Conservation (phyloP, 1,284 basidiomycete species). For the Apiotrichum mycotoxinovorans region DNA sequence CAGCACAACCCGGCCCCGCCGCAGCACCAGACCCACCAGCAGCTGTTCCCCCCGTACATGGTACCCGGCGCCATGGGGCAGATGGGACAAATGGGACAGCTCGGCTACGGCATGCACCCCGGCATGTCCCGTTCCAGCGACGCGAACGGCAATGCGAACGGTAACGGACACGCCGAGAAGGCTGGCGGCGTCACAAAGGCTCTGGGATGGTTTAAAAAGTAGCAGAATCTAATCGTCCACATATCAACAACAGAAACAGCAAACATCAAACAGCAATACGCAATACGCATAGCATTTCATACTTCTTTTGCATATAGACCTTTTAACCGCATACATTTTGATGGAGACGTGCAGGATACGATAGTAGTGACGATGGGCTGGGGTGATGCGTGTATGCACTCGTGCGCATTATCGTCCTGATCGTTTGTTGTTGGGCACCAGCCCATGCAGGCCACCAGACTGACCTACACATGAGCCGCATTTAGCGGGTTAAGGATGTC, state of each 20-base stretch:
- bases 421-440: too few relatives aligned
- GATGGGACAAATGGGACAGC: slow-evolving; percentile 3
- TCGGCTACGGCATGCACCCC: slow-evolving; percentile 1
- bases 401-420: too few relatives aligned
- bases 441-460: too few relatives aligned
- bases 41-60: slow-evolving; percentile 4
- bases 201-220: slow-evolving; percentile 13
- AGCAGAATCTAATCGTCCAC: not conserved
- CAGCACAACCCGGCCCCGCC: slow-evolving; percentile 31
- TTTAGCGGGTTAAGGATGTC: too few relatives aligned
- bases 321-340: not conserved
- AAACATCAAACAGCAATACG: too few relatives aligned
- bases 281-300: too few relatives aligned
- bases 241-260: not conserved
- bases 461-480: too few relatives aligned
- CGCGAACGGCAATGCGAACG: not conserved
- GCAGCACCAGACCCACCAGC: slow-evolving; percentile 10
- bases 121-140: not conserved
- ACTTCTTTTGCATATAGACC: not conserved
- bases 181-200: slow-evolving; percentile 2
- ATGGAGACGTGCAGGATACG: too few relatives aligned
- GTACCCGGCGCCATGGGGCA: not conserved
- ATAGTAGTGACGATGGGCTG: too few relatives aligned
- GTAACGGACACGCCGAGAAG: not conserved
- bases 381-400: too few relatives aligned